A percentile compares a stretch with the other conserved stretches of the same genome.
These are phyloP conservation scores for Cyclotella cryptica DNA, from an alignment of 108 stramenopile species.

Conservation along the genomic window DNA sequence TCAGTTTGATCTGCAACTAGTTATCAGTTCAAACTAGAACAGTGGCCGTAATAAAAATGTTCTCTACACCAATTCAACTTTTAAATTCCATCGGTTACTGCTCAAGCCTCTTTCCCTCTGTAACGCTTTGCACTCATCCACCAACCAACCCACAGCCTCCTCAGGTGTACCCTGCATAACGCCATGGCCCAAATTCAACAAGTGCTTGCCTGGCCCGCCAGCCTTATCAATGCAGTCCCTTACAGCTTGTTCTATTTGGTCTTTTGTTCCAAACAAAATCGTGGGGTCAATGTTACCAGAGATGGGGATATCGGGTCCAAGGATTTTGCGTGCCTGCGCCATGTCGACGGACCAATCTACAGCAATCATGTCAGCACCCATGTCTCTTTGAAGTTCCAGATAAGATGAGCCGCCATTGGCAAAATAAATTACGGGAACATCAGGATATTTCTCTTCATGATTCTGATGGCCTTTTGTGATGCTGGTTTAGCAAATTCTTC, in stretches of 20 bases:
- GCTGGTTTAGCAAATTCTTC: conserved; percentile 91
- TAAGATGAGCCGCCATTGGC: conserved; percentile 96
- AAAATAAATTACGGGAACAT: conserved; percentile 97
- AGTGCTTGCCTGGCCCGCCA: conserved; percentile 91
- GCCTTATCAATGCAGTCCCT: conserved; percentile 93
- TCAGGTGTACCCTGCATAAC: conserved; percentile 97
- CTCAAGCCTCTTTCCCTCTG: conserved; percentile 48
- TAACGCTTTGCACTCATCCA: conserved; percentile 94
- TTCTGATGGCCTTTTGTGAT: conserved; percentile 85
- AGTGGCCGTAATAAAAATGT: too few species aligned
- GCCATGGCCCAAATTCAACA: conserved; percentile 98
- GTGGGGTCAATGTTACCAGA: conserved; percentile 96
- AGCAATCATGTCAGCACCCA: conserved; percentile 90
- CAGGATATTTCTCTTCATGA: conserved; percentile 90
- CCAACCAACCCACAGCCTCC: conserved; percentile 91
- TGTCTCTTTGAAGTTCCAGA: conserved; percentile 91
- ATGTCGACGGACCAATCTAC: conserved; percentile 93
- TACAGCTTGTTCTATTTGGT: conserved; percentile 89
- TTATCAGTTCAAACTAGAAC: too few species aligned
- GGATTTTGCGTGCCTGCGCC: conserved; percentile 80
- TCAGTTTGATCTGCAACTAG: too few species aligned
- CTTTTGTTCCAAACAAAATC: conserved; percentile 91
- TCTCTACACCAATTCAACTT: too few species aligned
- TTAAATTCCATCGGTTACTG: background rate
- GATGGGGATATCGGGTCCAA: conserved; percentile 86